Conservation (phyloP, 2,329 filamentous ascomycete genomes). For the Dichotomopilus funicola region DNA sequence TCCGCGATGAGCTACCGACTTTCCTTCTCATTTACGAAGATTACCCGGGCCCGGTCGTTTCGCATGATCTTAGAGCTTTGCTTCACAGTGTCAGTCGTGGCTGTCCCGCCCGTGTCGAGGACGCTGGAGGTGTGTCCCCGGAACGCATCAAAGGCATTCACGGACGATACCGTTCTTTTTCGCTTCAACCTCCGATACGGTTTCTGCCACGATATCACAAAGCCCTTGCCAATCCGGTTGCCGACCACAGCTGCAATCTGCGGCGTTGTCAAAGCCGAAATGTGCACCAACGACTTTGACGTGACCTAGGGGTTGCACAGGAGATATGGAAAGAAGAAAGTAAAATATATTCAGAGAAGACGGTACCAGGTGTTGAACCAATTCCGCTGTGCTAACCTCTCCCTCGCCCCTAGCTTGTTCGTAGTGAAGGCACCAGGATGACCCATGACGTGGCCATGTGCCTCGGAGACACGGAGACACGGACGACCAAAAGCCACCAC, state of each 20-base stretch:
- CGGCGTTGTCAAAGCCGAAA: constrained; percentile 44
- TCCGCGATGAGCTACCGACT: constrained; percentile 64
- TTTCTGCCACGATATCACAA: constrained; percentile 31
- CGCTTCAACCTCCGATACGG: constrained; percentile 33
- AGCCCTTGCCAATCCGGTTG: constrained; percentile 35
- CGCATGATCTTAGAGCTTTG: constrained; percentile 65
- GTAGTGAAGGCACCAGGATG: constrained; percentile 70
- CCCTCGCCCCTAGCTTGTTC: constrained; percentile 56
- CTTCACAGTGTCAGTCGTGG: constrained; percentile 73
- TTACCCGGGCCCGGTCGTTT: constrained; percentile 64
- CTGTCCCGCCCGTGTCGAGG: constrained; percentile 83
- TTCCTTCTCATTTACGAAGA: constrained; percentile 60
- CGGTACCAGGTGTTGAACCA: constrained; percentile 44
- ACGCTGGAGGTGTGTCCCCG: constrained; percentile 72
- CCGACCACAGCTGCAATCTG: constrained; percentile 29
- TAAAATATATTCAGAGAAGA: constrained; percentile 44
- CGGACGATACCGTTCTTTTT: constrained; percentile 69
- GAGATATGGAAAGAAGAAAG: constrained; percentile 37
- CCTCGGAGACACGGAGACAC: constrained; percentile 55
- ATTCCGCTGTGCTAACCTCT: constrained; percentile 55
- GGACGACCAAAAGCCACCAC: constrained; percentile 65
- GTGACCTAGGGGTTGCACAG: constrained; percentile 19
- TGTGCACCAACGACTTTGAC: constrained; percentile 33
- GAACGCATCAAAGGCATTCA: constrained; percentile 84
- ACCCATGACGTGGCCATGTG: constrained; percentile 63